Evolutionary conservation across 23 red algal species (phyloP), one percentile per base, ranked within the genome.

Genomic region (Gracilaria domingensis): DNA sequence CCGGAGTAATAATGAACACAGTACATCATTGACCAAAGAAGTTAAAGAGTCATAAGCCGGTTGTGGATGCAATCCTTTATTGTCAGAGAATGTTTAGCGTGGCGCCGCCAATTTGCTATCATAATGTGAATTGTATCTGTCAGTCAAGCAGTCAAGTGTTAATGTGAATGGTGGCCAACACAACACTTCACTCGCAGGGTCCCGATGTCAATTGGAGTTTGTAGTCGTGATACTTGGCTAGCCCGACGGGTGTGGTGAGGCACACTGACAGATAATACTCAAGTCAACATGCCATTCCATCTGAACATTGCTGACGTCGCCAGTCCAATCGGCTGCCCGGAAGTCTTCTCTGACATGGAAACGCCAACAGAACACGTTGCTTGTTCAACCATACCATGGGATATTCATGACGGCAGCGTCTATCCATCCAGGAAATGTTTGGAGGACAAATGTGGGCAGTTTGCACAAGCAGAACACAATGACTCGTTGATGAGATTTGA

Each of bases 401-500:
- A 62, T 29, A 37, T 37, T 69, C 26, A 37, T 38, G 32, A 37
- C 18, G 72, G 6, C 6, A 39, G 0, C 40, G 26, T 77, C 2
- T 23, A 25, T 50, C 72, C 72, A 26, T 51, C 4, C 23, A 77
- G 40, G 72, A 30, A 77, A 51, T 24, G 40, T 50, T 51, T 50
- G 38, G 25, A 48, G 21, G 9, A 30, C 26, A 45, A 77, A 37
- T 77, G 72, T 37, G 40, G 11, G 30, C 72, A 28, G 39, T 25
- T 77, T 34, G 72, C 39, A 25, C n/a, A 50, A 14, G 72, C 26
- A 30, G 40, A 28, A 33, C 26, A 67, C 21, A 28, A 17, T 32
- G 72, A 50, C 50, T 48, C 26, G 23, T 30, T 77, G 40, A 42
- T 77, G 8, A 77, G 23, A 33, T 50, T 77, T 50, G 72, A 77